These are phyloP conservation scores for Wickerhamiella alocasiicola DNA, from an alignment of 805 yeast genomes.

Conservation along the genomic window DNA sequence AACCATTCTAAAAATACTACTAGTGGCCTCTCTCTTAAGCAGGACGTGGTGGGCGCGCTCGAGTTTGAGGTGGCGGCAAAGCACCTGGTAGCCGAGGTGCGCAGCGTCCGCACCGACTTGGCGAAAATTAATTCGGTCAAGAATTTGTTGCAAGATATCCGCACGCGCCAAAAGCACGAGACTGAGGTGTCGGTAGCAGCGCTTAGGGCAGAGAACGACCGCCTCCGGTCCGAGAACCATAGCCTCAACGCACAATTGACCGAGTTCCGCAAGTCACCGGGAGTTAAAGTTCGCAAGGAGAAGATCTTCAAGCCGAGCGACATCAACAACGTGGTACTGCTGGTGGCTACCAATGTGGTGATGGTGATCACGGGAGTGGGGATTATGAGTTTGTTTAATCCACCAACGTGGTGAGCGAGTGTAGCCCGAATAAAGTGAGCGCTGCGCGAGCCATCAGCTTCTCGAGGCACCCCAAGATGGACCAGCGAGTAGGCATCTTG, in stretches of 20 bases:
- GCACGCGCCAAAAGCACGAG: conserved; percentile 17
- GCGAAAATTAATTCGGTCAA: conserved; percentile 26
- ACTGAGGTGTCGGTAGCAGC: conserved; percentile 25
- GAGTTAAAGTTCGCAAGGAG: conserved; percentile 6
- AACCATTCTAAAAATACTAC: conserved; percentile 26
- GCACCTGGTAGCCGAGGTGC: conserved; percentile 26
- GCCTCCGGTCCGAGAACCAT: conserved; percentile 18
- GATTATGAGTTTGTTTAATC: conserved; percentile 22
- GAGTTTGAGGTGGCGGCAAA: conserved; percentile 28
- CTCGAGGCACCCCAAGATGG: too few species aligned
- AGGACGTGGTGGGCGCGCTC: conserved; percentile 23
- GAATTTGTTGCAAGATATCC: conserved; percentile 23
- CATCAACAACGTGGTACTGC: conserved; percentile 17
- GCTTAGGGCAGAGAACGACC: conserved; percentile 21
- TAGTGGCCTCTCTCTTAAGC: conserved; percentile 27
- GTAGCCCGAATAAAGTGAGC: too few species aligned
- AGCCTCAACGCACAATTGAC: conserved; percentile 9
- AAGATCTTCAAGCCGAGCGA: conserved; percentile 11
- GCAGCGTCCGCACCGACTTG: conserved; percentile 25
- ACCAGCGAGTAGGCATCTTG: too few species aligned
- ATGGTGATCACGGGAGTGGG: conserved; percentile 21
- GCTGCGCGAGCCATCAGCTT: too few species aligned
- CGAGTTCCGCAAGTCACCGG: conserved; percentile 8
- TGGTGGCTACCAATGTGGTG: conserved; percentile 17
- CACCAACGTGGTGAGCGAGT: conserved; percentile 18